Conservation (phyloP, 2,329 filamentous ascomycete genomes). For the Sporothrix mexicana region DNA sequence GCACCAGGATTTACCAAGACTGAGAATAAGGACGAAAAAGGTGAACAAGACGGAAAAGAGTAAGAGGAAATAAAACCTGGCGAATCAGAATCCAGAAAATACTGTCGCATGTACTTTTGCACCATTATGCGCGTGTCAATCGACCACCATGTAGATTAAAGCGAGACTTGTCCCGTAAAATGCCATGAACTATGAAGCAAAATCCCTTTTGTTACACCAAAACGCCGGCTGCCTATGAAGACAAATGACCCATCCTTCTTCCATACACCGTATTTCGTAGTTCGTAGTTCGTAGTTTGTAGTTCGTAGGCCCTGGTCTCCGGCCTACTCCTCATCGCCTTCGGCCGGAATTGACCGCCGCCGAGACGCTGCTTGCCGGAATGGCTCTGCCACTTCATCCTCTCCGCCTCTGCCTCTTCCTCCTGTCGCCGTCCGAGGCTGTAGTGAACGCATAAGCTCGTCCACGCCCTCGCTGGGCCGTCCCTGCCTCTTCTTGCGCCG, state of each 20-base stretch:
- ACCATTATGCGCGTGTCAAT: background rate
- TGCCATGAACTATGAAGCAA: background rate
- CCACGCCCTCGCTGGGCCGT: slow-evolving; percentile 46
- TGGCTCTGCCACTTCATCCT: slow-evolving; percentile 34
- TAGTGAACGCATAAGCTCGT: slow-evolving; percentile 44
- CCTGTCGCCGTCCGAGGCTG: slow-evolving; percentile 31
- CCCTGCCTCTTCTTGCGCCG: slow-evolving; percentile 51
- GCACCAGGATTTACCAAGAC: slow-evolving; percentile 15
- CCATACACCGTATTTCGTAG: background rate
- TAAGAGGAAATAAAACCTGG: background rate
- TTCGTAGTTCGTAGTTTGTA: background rate
- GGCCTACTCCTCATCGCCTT: background rate
- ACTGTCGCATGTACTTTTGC: background rate
- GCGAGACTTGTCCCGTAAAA: background rate
- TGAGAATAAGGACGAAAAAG: background rate
- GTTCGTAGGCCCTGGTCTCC: background rate
- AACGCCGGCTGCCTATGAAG: slow-evolving; percentile 6
- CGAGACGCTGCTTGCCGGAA: slow-evolving; percentile 21
- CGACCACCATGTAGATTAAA: background rate
- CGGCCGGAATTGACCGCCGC: background rate
- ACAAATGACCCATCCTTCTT: background rate
- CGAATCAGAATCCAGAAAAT: slow-evolving; percentile 4
- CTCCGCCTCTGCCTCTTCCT: slow-evolving; percentile 29
- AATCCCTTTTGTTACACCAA: background rate
- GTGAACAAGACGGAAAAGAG: background rate